Percentiles rank a stretch among this genome's conserved stretches.
Evolutionary conservation across 2,329 filamentous ascomycete species (phyloP).

Genomic region (Pseudogymnoascus sp.): DNA sequence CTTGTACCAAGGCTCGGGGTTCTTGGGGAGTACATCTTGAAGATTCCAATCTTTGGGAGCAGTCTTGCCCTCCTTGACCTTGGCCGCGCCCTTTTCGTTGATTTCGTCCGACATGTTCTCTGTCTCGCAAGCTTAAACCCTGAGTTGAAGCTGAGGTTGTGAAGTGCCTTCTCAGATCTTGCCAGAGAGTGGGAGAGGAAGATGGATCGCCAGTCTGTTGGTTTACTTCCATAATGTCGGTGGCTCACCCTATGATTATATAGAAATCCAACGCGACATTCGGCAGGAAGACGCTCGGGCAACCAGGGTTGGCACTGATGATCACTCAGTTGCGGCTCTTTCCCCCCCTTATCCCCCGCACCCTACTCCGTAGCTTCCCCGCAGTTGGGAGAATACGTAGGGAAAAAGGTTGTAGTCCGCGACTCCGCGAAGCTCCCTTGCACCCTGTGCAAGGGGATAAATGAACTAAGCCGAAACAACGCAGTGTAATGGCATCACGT

Average conservation of each 20-base stretch:
- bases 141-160: neutral
- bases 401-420: too few relatives aligned
- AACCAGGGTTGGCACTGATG: neutral
- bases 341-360: neutral
- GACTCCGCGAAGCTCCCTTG: too few relatives aligned
- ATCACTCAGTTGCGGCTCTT: neutral
- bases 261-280: neutral
- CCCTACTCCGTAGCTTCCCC: neutral
- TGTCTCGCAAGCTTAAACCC: neutral
- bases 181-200: neutral
- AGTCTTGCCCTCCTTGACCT: neutral
- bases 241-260: neutral
- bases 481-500: too few relatives aligned
- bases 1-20: constrained; percentile 18
- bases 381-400: too few relatives aligned
- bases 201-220: neutral
- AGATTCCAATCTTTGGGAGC: neutral
- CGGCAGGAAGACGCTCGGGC: neutral
- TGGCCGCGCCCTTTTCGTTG: neutral
- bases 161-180: neutral
- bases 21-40: constrained; percentile 12
- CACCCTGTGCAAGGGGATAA: too few relatives aligned
- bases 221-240: neutral
- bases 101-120: neutral
- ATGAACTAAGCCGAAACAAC: too few relatives aligned